phyloP scores from a whole-genome alignment of 495 filamentous ascomycete genomes.

The Tuber calosporum region DNA sequence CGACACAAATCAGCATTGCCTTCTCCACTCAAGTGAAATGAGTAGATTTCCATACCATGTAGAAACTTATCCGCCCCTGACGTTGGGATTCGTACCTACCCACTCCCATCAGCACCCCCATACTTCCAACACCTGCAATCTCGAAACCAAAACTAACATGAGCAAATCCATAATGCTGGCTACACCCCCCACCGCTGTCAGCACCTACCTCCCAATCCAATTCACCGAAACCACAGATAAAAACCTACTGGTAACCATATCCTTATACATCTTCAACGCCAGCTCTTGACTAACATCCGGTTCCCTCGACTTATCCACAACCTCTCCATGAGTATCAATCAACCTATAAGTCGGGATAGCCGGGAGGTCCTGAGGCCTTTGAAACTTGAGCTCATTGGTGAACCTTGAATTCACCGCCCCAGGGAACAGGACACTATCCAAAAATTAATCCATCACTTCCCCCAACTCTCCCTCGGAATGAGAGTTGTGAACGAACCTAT shows the following conservation, averaged over 20 bases:
- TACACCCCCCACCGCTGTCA: conserved; percentile 59
- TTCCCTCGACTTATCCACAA: conserved; percentile 62
- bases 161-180: conserved; percentile 36
- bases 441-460: conserved; percentile 22
- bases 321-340: conserved; percentile 71
- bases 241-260: conserved; percentile 58
- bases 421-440: conserved; percentile 74
- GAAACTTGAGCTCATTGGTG: conserved; percentile 67
- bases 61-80: conserved; percentile 82
- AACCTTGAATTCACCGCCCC: conserved; percentile 94
- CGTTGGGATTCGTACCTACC: conserved; percentile 49
- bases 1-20: neutral
- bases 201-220: neutral
- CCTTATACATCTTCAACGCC: conserved; percentile 53
- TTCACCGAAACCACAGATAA: neutral
- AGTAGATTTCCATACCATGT: conserved; percentile 60
- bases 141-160: conserved; percentile 17
- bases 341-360: conserved; percentile 81
- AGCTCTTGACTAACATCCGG: conserved; percentile 63
- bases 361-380: conserved; percentile 56
- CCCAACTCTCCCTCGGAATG: neutral
- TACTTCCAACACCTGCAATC: neutral
- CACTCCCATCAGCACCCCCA: neutral
- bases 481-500: conserved; percentile 19
- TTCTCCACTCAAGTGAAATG: neutral